Evolutionary conservation across 495 filamentous ascomycete genomes (phyloP).

Genomic region (Corynascus novoguineensis): DNA sequence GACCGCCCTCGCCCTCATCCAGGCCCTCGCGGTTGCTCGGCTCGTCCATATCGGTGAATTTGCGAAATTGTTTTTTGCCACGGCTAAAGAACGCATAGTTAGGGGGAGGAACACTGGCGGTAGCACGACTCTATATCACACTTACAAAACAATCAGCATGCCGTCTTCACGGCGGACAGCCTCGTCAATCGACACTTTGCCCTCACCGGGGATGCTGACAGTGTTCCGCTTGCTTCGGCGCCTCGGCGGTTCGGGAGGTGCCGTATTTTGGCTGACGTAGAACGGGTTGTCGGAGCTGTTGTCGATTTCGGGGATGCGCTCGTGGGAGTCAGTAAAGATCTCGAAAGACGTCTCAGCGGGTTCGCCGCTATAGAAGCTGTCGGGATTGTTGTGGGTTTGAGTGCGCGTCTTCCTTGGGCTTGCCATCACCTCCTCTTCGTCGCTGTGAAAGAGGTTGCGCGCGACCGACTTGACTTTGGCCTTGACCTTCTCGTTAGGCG

Average conservation of each 20-base stretch:
- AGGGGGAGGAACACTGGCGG: constrained; percentile 10
- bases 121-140: constrained; percentile 40
- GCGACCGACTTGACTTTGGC: constrained; percentile 59
- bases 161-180: constrained; percentile 65
- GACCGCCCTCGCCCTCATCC: constrained; percentile 45
- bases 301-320: constrained; percentile 71
- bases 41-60: constrained; percentile 44
- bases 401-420: constrained; percentile 52
- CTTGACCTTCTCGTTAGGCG: constrained; percentile 47
- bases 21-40: constrained; percentile 25
- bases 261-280: constrained; percentile 39
- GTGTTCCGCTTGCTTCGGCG: constrained; percentile 44
- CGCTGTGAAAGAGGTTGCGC: constrained; percentile 63
- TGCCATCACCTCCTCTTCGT: constrained; percentile 56
- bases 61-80: constrained; percentile 80
- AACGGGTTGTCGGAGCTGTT: constrained; percentile 70
- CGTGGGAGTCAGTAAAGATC: constrained; percentile 87
- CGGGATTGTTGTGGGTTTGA: constrained; percentile 56
- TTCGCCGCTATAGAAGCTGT: constrained; percentile 59
- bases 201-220: constrained; percentile 47
- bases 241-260: constrained; percentile 28
- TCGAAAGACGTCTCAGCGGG: constrained; percentile 52
- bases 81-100: constrained; percentile 55
- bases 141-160: constrained; percentile 82
- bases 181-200: constrained; percentile 54